Base-by-base conservation (phyloP, 2,329 filamentous ascomycete genomes). In the Aureobasidium sp. region DNA sequence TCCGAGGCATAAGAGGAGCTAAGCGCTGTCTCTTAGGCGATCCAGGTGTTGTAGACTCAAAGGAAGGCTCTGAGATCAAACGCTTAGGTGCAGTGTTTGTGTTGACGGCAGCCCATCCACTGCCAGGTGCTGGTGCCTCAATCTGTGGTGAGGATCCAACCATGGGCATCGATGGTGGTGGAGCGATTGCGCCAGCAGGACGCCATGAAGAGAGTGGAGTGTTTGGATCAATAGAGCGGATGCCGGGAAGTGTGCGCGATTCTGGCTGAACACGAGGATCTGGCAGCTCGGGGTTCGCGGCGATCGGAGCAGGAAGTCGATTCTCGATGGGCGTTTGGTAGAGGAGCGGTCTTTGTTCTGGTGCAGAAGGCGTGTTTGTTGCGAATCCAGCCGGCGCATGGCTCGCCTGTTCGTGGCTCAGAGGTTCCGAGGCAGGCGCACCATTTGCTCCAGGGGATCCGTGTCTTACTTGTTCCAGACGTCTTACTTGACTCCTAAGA, bases 21-120 rank as follows among this genome's bases (percentile, higher is more conserved):
- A 79, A 68, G 64, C 73, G 77, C n/a, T 73, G 76, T 29, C 78
- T 71, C 63, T 80, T 80, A 1, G 77, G 74, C 10, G 76, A 77
- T 53, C 71, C 75, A 7, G 73, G 63, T 30, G 66, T 64, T 8
- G 68, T 65, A 5, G 67, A 65, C 58, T 70, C 63, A 67, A 69
- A 65, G 66, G 70, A 62, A 49, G 69, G 36, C 14, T 75, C 70
- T 5, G 74, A 64, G 36, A 68, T 68, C 29, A 64, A 67, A 3
- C 78, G 74, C 64, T 80, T 80, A 2, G 68, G 66, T 7, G 71
- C 70, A 41, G 73, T 68, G 59, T 74, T 76, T 44, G 74, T 68
- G 25, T 80, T 79, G 25, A 79, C 73, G 6, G 76, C 70, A 1
- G 75, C 73, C 77, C 77, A 79, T 16, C 75, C 76, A 49, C 67